phyloP scores from a whole-genome alignment of 345 rosid species.

The Durio zibethinus region DNA sequence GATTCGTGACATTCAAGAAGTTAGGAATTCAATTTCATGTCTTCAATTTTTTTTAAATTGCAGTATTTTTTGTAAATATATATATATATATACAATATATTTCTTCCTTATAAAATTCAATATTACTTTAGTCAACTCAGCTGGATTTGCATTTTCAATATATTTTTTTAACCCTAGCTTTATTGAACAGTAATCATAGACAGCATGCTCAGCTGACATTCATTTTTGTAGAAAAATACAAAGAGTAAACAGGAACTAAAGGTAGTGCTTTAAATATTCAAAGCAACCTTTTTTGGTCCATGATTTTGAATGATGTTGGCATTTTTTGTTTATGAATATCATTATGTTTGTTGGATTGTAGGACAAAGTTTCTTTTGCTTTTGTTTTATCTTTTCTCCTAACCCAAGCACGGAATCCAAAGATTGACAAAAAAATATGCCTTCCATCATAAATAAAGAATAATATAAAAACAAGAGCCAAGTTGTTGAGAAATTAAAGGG shows the following conservation, averaged over 20 bases:
- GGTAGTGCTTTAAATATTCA: background rate
- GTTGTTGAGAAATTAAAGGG: no score
- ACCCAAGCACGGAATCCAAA: background rate
- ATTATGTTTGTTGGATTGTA: conserved; percentile 15
- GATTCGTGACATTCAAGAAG: no score
- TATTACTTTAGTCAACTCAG: background rate
- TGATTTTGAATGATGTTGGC: conserved; percentile 16
- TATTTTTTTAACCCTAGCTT: no score
- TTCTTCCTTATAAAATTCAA: no score
- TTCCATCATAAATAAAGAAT: no score
- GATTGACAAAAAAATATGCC: no score
- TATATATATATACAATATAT: no score
- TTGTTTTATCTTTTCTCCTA: conserved; percentile 10
- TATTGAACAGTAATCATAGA: background rate
- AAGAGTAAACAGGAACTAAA: background rate
- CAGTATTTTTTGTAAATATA: no score
- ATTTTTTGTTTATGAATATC: background rate
- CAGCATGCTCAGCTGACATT: background rate
- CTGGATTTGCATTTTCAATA: background rate
- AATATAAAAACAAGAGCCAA: no score
- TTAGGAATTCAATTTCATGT: no score
- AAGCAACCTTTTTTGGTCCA: background rate
- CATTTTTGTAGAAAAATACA: background rate
- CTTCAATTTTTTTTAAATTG: no score
- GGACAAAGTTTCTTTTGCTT: conserved; percentile 21